These are phyloP conservation scores for Alternaria dauci DNA, from an alignment of 2,329 filamentous ascomycete species.

Conservation along the genomic window DNA sequence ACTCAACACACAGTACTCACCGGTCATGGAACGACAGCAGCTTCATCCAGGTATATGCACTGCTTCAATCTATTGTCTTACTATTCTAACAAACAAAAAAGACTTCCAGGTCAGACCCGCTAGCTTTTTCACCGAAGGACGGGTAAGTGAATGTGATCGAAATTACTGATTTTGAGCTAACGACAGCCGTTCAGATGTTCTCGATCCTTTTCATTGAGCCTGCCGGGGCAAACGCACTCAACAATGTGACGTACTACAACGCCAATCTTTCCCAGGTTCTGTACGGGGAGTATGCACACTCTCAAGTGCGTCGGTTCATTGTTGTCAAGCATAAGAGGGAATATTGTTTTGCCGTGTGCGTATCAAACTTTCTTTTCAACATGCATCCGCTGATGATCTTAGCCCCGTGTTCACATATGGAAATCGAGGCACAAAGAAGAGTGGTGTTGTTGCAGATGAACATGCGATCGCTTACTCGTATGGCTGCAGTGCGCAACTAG, in stretches of 20 bases:
- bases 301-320: conserved; percentile 27
- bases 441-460: background rate
- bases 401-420: conserved; percentile 8
- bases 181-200: conserved; percentile 11
- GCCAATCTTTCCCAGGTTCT: conserved; percentile 6
- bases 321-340: conserved; percentile 11
- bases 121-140: conserved; percentile 14
- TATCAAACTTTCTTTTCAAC: too few species aligned
- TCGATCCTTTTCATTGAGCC: conserved; percentile 18
- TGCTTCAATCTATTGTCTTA: too few species aligned
- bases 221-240: background rate
- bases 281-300: conserved; percentile 13
- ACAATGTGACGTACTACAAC: conserved; percentile 8
- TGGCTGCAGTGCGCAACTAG: background rate
- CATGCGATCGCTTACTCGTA: conserved; percentile 11
- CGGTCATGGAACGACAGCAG: too few species aligned
- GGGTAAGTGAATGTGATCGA: background rate
- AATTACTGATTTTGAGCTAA: too few species aligned
- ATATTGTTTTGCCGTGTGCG: conserved; percentile 22
- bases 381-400: background rate
- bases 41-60: too few species aligned
- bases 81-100: too few species aligned
- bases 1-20: too few species aligned
- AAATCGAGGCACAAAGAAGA: background rate
- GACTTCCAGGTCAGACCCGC: conserved; percentile 1